phyloP scores from a whole-genome alignment of 148 eudicot genomes.

The Oxyria digyna region DNA sequence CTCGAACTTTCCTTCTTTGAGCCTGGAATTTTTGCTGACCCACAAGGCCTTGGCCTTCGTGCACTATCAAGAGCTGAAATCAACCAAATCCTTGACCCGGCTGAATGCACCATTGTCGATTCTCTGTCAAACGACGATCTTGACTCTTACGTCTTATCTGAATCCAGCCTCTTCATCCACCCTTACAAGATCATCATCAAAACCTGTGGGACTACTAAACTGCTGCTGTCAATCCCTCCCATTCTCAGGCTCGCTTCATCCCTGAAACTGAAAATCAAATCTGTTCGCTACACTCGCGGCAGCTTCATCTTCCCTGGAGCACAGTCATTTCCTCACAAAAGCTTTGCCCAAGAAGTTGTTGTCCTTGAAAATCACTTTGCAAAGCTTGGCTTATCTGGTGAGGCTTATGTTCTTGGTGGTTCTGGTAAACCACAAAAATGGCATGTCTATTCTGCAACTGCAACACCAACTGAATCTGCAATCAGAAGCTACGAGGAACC shows the following conservation, averaged over 20 bases:
- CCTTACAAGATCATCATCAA: constrained; percentile 59
- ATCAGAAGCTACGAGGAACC: not conserved
- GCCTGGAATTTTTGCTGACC: constrained; percentile 31
- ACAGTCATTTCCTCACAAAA: constrained; percentile 51
- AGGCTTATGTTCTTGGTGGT: constrained; percentile 46
- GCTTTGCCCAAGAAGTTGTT: constrained; percentile 53
- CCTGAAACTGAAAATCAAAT: constrained; percentile 35
- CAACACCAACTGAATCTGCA: constrained; percentile 6
- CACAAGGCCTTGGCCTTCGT: constrained; percentile 44
- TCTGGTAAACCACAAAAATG: constrained; percentile 35
- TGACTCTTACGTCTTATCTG: constrained; percentile 63
- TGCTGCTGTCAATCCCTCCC: constrained; percentile 52
- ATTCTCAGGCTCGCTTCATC: constrained; percentile 34
- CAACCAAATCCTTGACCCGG: constrained; percentile 44
- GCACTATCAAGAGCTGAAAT: constrained; percentile 39
- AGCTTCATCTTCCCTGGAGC: constrained; percentile 56
- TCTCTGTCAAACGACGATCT: constrained; percentile 41
- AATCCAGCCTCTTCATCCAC: constrained; percentile 67
- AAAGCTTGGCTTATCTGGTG: constrained; percentile 36
- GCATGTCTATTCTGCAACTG: constrained; percentile 59
- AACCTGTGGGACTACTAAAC: constrained; percentile 66
- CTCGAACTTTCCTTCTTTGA: constrained; percentile 49
- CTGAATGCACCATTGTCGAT: constrained; percentile 61
- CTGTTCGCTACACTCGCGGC: constrained; percentile 61
- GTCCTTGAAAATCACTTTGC: constrained; percentile 47